phyloP scores from a whole-genome alignment of 2,329 filamentous ascomycete genomes.

The Aureobasidium sp. region DNA sequence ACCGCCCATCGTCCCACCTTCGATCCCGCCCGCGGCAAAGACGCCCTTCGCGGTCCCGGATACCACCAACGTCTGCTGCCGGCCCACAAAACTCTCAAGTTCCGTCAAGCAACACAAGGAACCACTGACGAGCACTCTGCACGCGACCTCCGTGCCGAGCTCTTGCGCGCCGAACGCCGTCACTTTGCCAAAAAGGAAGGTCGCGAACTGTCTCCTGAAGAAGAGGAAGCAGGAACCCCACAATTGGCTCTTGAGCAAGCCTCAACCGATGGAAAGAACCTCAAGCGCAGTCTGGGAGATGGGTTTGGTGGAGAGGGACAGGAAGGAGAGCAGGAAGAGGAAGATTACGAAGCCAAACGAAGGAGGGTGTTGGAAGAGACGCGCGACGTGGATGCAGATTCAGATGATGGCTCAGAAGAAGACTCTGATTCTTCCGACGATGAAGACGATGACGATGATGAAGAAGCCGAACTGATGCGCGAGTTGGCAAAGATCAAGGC shows the following conservation, averaged over 20 bases:
- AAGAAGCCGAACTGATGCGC: conserved; percentile 80
- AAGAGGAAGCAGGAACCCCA: conserved; percentile 16
- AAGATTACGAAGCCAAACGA: conserved; percentile 72
- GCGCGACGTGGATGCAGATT: conserved; percentile 77
- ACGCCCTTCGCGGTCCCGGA: conserved; percentile 83
- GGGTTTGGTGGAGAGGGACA: conserved; percentile 32
- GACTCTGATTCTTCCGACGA: conserved; percentile 53
- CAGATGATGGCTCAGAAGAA: conserved; percentile 39
- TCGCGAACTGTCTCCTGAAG: conserved; percentile 37
- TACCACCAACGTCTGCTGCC: conserved; percentile 95
- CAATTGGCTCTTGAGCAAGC: conserved; percentile 40
- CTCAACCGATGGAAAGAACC: conserved; percentile 23
- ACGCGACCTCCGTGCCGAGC: conserved; percentile 81
- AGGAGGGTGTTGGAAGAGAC: conserved; percentile 82
- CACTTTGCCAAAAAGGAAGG: conserved; percentile 82
- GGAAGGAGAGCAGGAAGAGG: conserved; percentile 41
- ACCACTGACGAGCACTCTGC: conserved; percentile 62
- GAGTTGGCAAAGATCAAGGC: conserved; percentile 91
- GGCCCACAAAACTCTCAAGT: conserved; percentile 88
- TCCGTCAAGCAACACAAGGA: conserved; percentile 82
- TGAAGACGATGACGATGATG: conserved; percentile 71
- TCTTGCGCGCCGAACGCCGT: conserved; percentile 78
- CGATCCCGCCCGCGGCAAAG: conserved; percentile 90
- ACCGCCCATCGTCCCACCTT: conserved; percentile 81
- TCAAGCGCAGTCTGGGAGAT: conserved; percentile 60